Evolutionary conservation across 306 rosid species (phyloP).

Genomic region (Fagus crenata): DNA sequence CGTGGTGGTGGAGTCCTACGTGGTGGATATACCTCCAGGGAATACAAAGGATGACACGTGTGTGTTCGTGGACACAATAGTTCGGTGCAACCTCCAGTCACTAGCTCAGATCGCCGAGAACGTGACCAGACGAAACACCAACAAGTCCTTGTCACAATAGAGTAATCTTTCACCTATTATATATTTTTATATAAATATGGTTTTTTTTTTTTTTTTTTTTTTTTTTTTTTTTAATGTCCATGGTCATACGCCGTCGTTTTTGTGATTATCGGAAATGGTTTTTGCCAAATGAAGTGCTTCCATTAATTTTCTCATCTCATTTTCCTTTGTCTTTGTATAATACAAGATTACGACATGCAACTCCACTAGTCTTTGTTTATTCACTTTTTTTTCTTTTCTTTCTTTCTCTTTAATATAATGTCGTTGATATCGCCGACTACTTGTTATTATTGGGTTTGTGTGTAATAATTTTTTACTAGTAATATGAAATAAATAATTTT

Average conservation of each 20-base stretch:
- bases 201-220: background rate
- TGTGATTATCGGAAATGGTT: background rate
- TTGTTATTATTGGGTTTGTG: background rate
- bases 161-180: constrained; percentile 19
- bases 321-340: background rate
- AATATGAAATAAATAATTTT: no score
- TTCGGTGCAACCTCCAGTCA: constrained; percentile 89
- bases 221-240: background rate
- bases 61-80: constrained; percentile 77
- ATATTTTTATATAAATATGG: constrained; percentile 12
- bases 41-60: constrained; percentile 86
- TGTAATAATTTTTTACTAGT: no score
- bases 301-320: background rate
- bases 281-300: background rate
- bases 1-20: constrained; percentile 85
- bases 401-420: background rate
- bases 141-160: background rate
- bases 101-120: constrained; percentile 78
- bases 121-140: constrained; percentile 32
- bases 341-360: background rate
- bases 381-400: background rate
- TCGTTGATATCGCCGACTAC: background rate
- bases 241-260: background rate
- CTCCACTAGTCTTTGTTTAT: constrained; percentile 1
- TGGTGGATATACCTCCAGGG: constrained; percentile 90